Conservation (phyloP, 768 basidiomycete genomes). For the Boletus rex-veris region DNA sequence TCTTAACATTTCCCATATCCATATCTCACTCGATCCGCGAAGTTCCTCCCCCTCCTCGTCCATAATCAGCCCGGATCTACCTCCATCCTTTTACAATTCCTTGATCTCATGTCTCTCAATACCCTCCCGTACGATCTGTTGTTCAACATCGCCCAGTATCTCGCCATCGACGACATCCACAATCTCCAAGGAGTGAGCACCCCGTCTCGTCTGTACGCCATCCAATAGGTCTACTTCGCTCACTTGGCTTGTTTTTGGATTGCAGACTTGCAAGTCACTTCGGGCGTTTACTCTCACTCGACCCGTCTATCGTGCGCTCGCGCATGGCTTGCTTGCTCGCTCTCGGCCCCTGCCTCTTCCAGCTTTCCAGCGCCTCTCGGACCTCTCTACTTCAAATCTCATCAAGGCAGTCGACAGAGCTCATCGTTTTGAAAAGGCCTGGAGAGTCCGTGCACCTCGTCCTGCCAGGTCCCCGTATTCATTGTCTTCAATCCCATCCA, state of each 20-base stretch:
- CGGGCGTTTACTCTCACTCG: conserved; percentile 60
- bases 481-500: conserved; percentile 24
- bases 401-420: conserved; percentile 64
- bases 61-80: conserved; percentile 2
- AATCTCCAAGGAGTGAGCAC: conserved; percentile 57
- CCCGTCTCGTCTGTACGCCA: background rate
- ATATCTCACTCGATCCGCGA: conserved; percentile 17
- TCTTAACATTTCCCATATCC: conserved; percentile 10
- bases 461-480: conserved; percentile 39
- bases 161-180: conserved; percentile 59
- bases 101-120: conserved; percentile 31
- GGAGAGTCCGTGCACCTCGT: conserved; percentile 56
- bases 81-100: background rate
- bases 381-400: conserved; percentile 60
- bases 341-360: conserved; percentile 67
- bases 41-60: background rate
- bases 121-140: conserved; percentile 67
- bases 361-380: conserved; percentile 65
- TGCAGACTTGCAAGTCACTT: conserved; percentile 60
- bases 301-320: conserved; percentile 65
- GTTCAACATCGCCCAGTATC: conserved; percentile 61
- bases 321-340: conserved; percentile 56
- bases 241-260: background rate
- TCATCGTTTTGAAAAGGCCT: conserved; percentile 55
- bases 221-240: background rate